Evolutionary conservation across 2,329 filamentous ascomycete genomes (phyloP).

Genomic region (Fusarium proliferatum): DNA sequence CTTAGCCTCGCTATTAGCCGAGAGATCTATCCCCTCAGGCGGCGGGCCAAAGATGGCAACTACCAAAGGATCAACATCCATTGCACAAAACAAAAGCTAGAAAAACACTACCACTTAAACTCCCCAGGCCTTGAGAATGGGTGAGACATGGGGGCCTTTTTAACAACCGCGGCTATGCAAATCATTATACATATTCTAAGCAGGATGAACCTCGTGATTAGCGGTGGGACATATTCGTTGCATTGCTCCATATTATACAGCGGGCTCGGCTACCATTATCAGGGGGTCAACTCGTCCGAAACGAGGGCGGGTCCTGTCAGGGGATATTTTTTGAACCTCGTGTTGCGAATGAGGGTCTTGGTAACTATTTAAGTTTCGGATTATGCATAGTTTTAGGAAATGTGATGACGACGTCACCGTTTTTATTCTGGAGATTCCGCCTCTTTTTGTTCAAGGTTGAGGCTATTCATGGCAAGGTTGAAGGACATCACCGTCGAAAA

Average conservation of each 20-base stretch:
- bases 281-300: constrained; percentile 8
- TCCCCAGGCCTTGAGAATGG: neutral
- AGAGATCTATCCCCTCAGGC: constrained; percentile 6
- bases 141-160: neutral
- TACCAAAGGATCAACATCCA: constrained; percentile 15
- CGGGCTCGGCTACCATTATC: neutral
- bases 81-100: neutral
- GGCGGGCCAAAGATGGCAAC: constrained; percentile 8
- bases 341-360: neutral
- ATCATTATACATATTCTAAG: neutral
- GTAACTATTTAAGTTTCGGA: neutral
- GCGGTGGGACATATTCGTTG: neutral
- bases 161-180: neutral
- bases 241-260: constrained; percentile 13
- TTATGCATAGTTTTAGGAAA: neutral
- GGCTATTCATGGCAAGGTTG: neutral
- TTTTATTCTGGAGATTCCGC: neutral
- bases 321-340: neutral
- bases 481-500: neutral
- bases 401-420: neutral
- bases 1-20: neutral
- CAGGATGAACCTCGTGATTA: neutral
- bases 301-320: constrained; percentile 2
- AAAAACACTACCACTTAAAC: neutral
- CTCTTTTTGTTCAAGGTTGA: neutral